Conservation (phyloP, 2,329 filamentous ascomycete genomes). For the Sporothrix euskadiensis region DNA sequence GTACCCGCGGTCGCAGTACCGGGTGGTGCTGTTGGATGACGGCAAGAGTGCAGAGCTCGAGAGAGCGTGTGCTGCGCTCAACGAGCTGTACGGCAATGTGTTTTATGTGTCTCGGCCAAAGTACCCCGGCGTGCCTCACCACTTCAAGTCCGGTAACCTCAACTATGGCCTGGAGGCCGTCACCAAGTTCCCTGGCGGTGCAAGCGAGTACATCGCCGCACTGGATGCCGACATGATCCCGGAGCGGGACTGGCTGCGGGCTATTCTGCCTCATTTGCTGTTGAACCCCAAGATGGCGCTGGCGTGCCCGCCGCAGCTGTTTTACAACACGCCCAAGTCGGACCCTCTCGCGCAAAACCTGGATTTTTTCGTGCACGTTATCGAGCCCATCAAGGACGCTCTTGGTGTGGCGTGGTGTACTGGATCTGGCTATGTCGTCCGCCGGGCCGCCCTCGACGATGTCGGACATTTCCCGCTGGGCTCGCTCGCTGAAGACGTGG, state of each 20-base stretch:
- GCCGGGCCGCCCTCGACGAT: conserved; percentile 58
- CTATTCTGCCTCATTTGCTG: conserved; percentile 59
- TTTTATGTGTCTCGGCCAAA: conserved; percentile 56
- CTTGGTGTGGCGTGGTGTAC: conserved; percentile 61
- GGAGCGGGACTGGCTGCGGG: conserved; percentile 60
- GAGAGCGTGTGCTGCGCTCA: conserved; percentile 41
- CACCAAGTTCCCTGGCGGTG: conserved; percentile 53
- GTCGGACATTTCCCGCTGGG: conserved; percentile 64
- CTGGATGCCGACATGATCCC: conserved; percentile 69
- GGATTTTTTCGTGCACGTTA: conserved; percentile 59
- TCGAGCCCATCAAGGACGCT: conserved; percentile 53
- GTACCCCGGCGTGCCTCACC: conserved; percentile 51
- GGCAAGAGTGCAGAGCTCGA: conserved; percentile 48
- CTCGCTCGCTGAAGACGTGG: conserved; percentile 62
- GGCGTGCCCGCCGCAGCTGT: conserved; percentile 61
- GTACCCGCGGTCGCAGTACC: conserved; percentile 54
- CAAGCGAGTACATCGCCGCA: conserved; percentile 61
- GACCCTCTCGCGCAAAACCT: conserved; percentile 61
- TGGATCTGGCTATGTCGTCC: conserved; percentile 62
- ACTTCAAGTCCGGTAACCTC: conserved; percentile 66
- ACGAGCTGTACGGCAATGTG: conserved; percentile 50
- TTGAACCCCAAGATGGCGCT: conserved; percentile 58
- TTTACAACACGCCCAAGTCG: conserved; percentile 61
- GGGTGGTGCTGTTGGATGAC: conserved; percentile 60
- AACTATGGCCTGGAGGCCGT: conserved; percentile 59